Conservation (phyloP, 2,329 filamentous ascomycete genomes). For the Ophiostoma fasciatum region DNA sequence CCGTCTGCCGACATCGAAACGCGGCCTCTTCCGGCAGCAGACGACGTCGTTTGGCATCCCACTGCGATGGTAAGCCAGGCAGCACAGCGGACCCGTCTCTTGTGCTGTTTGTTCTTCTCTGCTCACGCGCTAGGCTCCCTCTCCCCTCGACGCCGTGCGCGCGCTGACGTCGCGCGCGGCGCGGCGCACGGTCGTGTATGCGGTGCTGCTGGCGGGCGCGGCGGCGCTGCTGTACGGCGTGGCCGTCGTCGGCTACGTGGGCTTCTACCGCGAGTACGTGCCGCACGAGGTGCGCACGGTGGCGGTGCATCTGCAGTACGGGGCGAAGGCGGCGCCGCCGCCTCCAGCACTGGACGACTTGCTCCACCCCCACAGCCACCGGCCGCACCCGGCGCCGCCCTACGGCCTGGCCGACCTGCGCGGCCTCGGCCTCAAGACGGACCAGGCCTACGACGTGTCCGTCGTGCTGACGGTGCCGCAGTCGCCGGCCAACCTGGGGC, state of each 20-base stretch:
- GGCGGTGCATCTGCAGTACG: conserved; percentile 44
- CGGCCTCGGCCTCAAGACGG: conserved; percentile 41
- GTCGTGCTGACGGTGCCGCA: conserved; percentile 64
- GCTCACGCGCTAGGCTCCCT: too few species aligned
- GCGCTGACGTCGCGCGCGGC: conserved; percentile 34
- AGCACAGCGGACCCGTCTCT: too few species aligned
- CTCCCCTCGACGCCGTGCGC: conserved; percentile 17
- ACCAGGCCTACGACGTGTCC: conserved; percentile 74
- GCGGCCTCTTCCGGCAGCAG: too few species aligned
- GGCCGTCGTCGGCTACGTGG: conserved; percentile 32
- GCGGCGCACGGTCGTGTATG: conserved; percentile 34
- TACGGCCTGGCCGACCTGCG: conserved; percentile 34
- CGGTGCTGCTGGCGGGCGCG: conserved; percentile 27
- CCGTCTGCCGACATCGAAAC: too few species aligned
- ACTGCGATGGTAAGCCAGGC: too few species aligned
- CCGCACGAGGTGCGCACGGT: conserved; percentile 37
- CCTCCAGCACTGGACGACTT: conserved; percentile 33
- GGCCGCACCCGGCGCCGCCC: too few species aligned
- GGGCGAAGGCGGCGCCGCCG: conserved; percentile 16
- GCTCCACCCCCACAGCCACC: too few species aligned
- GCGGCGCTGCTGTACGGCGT: conserved; percentile 30
- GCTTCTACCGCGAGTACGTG: conserved; percentile 42
- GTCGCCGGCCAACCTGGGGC: conserved; percentile 57
- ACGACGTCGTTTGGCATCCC: too few species aligned
- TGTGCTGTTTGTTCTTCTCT: too few species aligned